phyloP scores from a whole-genome alignment of 1,284 basidiomycete species.

The Cutaneotrichosporon dermatis region DNA sequence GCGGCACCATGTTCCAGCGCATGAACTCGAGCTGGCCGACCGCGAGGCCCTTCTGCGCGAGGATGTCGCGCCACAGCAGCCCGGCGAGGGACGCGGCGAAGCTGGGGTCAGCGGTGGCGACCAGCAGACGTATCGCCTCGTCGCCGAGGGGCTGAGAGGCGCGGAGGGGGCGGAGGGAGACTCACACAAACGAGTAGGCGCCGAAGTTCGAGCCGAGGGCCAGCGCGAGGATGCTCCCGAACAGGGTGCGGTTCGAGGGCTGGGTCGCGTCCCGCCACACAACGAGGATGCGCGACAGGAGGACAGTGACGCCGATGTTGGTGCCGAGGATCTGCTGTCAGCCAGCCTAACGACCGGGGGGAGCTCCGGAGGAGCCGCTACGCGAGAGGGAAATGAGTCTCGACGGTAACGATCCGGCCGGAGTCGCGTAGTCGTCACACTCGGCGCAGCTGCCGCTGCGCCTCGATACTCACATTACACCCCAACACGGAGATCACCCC shows the following conservation, averaged over 20 bases:
- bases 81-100: constrained; percentile 85
- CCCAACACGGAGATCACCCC: constrained; percentile 61
- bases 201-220: constrained; percentile 85
- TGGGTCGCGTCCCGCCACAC: constrained; percentile 32
- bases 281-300: constrained; percentile 56
- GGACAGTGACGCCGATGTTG: constrained; percentile 92
- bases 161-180: not conserved
- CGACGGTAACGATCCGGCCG: too few relatives aligned
- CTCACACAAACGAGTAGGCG: constrained; percentile 78
- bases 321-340: constrained; percentile 66
- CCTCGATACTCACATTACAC: constrained; percentile 62
- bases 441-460: too few relatives aligned
- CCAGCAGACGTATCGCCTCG: too few relatives aligned
- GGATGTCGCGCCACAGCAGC: constrained; percentile 76
- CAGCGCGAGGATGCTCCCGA: constrained; percentile 56
- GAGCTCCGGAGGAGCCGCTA: too few relatives aligned
- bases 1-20: constrained; percentile 63
- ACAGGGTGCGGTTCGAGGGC: constrained; percentile 43
- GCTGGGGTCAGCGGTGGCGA: constrained; percentile 14
- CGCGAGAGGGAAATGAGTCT: too few relatives aligned
- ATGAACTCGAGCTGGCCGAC: constrained; percentile 69
- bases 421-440: too few relatives aligned
- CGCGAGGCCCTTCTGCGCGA: constrained; percentile 69
- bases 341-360: not conserved
- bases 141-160: too few relatives aligned